Conservation (phyloP, 768 basidiomycete genomes). For the Filobasidium floriforme region DNA sequence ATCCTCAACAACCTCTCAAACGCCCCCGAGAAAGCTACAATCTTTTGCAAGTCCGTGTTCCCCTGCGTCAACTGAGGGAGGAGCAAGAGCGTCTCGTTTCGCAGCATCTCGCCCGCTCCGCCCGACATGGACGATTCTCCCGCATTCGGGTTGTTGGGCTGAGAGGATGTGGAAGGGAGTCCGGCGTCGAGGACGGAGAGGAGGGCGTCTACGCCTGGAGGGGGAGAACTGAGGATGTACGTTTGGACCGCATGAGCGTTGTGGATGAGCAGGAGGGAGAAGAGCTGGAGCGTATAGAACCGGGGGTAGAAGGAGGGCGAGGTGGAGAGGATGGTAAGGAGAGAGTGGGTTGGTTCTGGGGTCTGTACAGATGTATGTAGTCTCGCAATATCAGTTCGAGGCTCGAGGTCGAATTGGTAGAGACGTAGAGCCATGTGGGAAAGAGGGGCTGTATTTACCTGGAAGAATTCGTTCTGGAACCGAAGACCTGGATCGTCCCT, state of each 20-base stretch:
- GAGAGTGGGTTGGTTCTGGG: conserved; percentile 63
- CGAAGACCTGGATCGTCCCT: conserved; percentile 68
- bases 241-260: conserved; percentile 72
- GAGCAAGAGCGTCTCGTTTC: conserved; percentile 67
- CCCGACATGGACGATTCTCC: conserved; percentile 26
- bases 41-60: conserved; percentile 90
- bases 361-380: conserved; percentile 35
- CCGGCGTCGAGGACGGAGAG: conserved; percentile 30
- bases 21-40: conserved; percentile 90
- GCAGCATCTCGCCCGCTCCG: conserved; percentile 41
- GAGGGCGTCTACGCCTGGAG: conserved; percentile 55
- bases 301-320: conserved; percentile 72
- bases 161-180: conserved; percentile 21
- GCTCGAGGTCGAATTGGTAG: no score
- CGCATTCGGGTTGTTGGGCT: conserved; percentile 9
- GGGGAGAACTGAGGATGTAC: conserved; percentile 79
- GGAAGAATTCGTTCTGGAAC: conserved; percentile 73
- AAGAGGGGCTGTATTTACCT: conserved; percentile 36
- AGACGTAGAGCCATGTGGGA: no score
- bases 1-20: conserved; percentile 93
- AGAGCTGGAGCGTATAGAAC: conserved; percentile 71
- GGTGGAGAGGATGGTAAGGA: conserved; percentile 69
- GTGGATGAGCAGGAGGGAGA: conserved; percentile 72
- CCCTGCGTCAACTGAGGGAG: conserved; percentile 72
- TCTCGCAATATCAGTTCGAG: no score